phyloP scores from a whole-genome alignment of 108 stramenopile species.

The Cyclotella atomus region DNA sequence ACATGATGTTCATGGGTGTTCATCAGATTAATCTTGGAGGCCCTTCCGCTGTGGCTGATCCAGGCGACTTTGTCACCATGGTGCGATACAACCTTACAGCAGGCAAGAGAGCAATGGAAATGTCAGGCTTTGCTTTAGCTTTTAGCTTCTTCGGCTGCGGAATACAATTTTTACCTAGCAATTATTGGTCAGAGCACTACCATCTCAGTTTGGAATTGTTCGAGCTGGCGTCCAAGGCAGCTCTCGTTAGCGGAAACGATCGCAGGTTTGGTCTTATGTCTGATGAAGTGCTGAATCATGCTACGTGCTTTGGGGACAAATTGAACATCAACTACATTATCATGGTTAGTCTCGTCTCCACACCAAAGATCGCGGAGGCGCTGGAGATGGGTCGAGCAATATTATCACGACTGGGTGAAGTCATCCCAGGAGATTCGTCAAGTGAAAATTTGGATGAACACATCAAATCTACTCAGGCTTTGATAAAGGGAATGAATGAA shows the following conservation, averaged over 20 bases:
- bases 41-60: constrained; percentile 1
- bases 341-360: neutral
- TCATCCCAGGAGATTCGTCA: neutral
- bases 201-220: constrained; percentile 26
- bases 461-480: constrained; percentile 1
- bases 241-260: constrained; percentile 7
- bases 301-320: constrained; percentile 27
- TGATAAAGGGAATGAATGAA: constrained; percentile 11
- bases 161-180: constrained; percentile 5
- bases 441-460: neutral
- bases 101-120: constrained; percentile 23
- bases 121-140: constrained; percentile 22
- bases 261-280: neutral
- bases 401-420: constrained; percentile 13
- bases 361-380: neutral
- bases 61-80: neutral
- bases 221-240: constrained; percentile 15
- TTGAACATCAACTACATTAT: constrained; percentile 4
- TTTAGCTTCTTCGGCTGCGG: constrained; percentile 19
- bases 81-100: constrained; percentile 12
- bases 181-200: constrained; percentile 34
- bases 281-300: constrained; percentile 3
- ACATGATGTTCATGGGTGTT: constrained; percentile 13
- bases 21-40: constrained; percentile 25
- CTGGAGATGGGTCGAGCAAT: neutral